Evolutionary conservation across 352 stramenopile genomes (phyloP), one percentile per base, ranked within the genome.

Genomic region (Aphanomyces cochlioides): DNA sequence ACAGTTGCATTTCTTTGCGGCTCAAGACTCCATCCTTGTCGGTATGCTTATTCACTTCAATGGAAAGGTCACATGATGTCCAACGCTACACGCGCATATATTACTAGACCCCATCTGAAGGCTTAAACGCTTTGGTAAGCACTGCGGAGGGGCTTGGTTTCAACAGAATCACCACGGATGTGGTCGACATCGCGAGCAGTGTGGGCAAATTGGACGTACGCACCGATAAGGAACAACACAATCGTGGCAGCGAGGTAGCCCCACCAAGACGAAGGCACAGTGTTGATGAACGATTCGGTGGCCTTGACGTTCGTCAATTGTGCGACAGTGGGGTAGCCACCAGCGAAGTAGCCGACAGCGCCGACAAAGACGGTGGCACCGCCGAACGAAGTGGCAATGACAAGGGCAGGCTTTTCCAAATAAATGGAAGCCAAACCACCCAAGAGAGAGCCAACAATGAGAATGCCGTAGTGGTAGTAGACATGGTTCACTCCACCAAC

Each of bases 181-280:
- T 80, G 67, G 7, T 73, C 41, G 10, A 64, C 56, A 39, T 61
- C 60, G 12, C 56, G 17, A 7, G 67, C 64, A 13, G 73, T 80
- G 54, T 78, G 73, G 53, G 65, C 56, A 43, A 76, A 80, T 56
- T 83, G 77, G 19, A 79, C 58, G 41, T 60, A 78, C 15, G 76
- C 56, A 12, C 85, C 87, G 50, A 90, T 36, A 8, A 83, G 8
- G 48, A 90, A 90, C 37, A 87, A 72, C 50, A 80, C 76, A 7
- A 89, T 4, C 47, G 79, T 88, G 7, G 75, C 83, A 6, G 73
- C 79, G 56, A 95, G 53, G 70, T 95, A 95, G 13, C 60, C 82
- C 85, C 84, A 95, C 84, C 87, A 93, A 10, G 80, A 83, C 19
- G 76, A 76, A 5, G 85, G 87, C 43, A 95, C 81, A 12, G 77